Percentiles rank a stretch among this genome's conserved stretches.
These are phyloP conservation scores for Pulveroboletus sp. DNA, from an alignment of 768 basidiomycete genomes.

Conservation along the genomic window DNA sequence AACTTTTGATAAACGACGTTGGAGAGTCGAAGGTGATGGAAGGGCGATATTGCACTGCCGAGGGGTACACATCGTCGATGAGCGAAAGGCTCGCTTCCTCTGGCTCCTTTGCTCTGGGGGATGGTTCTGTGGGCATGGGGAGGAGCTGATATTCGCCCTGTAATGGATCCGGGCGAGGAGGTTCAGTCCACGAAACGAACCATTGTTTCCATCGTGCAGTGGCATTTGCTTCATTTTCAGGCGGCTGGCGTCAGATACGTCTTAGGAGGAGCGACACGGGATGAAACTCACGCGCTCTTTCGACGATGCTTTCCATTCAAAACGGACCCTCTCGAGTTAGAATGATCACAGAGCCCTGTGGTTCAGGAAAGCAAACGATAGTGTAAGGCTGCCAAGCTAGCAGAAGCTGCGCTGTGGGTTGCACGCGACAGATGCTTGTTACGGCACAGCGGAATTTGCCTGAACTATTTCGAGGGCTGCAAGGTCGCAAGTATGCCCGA, in stretches of 20 bases:
- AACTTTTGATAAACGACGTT: constrained; percentile 9
- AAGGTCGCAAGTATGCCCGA: too few species aligned
- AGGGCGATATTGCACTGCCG: constrained; percentile 11
- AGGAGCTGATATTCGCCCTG: constrained; percentile 25
- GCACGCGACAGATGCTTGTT: too few species aligned
- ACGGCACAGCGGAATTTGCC: too few species aligned
- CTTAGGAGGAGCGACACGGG: neutral
- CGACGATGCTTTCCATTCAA: constrained; percentile 8
- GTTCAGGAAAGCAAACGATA: neutral
- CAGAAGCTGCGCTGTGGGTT: too few species aligned
- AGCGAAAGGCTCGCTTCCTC: constrained; percentile 4
- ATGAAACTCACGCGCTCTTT: constrained; percentile 11
- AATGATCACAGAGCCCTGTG: too few species aligned
- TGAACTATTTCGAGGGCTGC: too few species aligned
- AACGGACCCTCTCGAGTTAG: too few species aligned
- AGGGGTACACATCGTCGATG: neutral
- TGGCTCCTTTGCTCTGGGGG: constrained; percentile 4
- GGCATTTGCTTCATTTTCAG: constrained; percentile 3
- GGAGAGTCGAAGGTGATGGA: constrained; percentile 20
- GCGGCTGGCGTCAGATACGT: neutral
- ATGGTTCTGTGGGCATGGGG: neutral
- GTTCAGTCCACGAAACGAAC: neutral
- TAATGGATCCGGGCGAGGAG: constrained; percentile 9
- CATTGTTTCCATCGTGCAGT: constrained; percentile 16
- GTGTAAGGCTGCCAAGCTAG: too few species aligned